Evolutionary conservation across 192 early-diverging fungal genomes (phyloP).

Genomic region (Coemansia sp.): DNA sequence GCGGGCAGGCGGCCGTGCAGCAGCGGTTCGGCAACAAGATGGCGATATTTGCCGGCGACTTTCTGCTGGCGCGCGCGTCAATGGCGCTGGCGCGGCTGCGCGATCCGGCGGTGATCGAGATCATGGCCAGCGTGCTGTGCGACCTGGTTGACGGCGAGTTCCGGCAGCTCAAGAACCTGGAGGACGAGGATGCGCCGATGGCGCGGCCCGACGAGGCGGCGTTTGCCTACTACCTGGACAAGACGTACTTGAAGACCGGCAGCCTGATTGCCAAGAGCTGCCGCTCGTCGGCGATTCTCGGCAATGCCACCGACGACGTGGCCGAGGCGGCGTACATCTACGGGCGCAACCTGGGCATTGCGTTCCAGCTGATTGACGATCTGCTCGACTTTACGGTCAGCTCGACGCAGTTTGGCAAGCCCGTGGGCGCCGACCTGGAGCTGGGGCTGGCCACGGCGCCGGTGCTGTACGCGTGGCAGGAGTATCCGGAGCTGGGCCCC

Average conservation of each 20-base stretch:
- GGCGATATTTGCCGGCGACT: conserved; percentile 93
- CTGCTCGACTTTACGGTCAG: conserved; percentile 83
- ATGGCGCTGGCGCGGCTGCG: conserved; percentile 84
- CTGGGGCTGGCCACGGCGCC: conserved; percentile 91
- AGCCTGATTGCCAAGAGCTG: conserved; percentile 92
- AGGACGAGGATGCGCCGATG: conserved; percentile 45
- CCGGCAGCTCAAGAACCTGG: conserved; percentile 84
- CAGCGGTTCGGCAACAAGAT: conserved; percentile 94
- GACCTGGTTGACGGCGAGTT: conserved; percentile 97
- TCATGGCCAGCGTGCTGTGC: conserved; percentile 87
- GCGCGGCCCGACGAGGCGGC: conserved; percentile 38
- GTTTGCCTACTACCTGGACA: conserved; percentile 92
- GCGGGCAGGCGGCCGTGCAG: conserved; percentile 73
- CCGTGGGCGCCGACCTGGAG: conserved; percentile 82
- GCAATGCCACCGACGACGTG: conserved; percentile 67
- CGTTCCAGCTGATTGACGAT: conserved; percentile 93
- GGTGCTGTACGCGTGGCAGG: conserved; percentile 87
- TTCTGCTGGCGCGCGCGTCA: conserved; percentile 87
- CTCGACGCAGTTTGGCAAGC: conserved; percentile 75
- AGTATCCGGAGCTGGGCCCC: conserved; percentile 76
- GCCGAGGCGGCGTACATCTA: conserved; percentile 80
- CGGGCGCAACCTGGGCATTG: conserved; percentile 86
- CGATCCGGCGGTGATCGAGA: conserved; percentile 87
- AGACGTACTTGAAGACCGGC: conserved; percentile 94
- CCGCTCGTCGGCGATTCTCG: conserved; percentile 78